These are phyloP conservation scores for Xylona heveae DNA, from an alignment of 495 filamentous ascomycete genomes.

Conservation along the genomic window DNA sequence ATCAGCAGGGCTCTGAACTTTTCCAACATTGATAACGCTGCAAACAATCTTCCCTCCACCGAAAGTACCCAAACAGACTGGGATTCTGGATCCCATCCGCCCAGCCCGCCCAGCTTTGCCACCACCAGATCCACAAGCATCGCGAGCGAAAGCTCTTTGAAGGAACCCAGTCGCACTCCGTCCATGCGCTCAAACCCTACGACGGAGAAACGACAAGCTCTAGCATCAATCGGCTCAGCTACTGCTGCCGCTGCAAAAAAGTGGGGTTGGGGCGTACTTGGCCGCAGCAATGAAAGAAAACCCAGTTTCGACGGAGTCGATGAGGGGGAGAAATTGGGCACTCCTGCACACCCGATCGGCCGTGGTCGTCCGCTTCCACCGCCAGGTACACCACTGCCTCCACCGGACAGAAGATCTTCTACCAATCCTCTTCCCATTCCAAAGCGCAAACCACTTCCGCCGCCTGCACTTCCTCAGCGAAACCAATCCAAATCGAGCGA, in stretches of 20 bases:
- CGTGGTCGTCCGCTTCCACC: conserved; percentile 34
- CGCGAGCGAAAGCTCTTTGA: too few relatives aligned
- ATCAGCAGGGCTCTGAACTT: too few relatives aligned
- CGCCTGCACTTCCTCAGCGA: conserved; percentile 16
- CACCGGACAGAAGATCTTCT: conserved; percentile 30
- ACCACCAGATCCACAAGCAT: too few relatives aligned
- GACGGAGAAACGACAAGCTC: conserved; percentile 16
- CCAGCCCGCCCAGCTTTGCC: too few relatives aligned
- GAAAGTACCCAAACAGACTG: too few relatives aligned
- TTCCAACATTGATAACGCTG: too few relatives aligned
- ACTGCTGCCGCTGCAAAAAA: conserved; percentile 58
- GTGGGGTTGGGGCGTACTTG: conserved; percentile 60
- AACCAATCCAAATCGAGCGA: conserved; percentile 8
- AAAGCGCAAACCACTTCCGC: conserved; percentile 35
- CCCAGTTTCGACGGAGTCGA: neutral
- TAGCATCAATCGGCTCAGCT: conserved; percentile 43
- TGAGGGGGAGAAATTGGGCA: conserved; percentile 20
- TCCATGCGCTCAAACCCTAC: neutral
- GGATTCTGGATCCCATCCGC: too few relatives aligned
- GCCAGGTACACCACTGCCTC: conserved; percentile 33
- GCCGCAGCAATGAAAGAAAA: conserved; percentile 22
- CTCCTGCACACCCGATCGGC: conserved; percentile 47
- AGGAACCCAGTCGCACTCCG: too few relatives aligned
- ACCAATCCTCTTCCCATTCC: conserved; percentile 32
- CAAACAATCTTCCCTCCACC: too few relatives aligned